Base-by-base conservation (phyloP, 768 basidiomycete species). In the Lyophyllum semitale region DNA sequence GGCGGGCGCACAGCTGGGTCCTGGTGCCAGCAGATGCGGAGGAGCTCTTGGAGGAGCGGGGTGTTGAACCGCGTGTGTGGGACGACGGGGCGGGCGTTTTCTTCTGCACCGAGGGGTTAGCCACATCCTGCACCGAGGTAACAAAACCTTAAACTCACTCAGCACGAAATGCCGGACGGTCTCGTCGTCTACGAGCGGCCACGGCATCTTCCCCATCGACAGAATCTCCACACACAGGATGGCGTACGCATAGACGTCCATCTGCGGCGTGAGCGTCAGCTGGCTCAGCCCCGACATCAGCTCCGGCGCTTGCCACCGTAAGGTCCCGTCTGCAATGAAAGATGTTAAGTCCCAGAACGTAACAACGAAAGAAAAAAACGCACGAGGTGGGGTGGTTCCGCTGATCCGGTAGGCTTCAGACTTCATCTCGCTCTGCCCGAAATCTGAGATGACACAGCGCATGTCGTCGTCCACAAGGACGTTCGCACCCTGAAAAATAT, bases 361-460 rank as follows among this genome's bases (percentile, higher is more conserved):
- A 35, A 45, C 20, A 49, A 38, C 38, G 46, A 26, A 55, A 25
- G 22, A 40, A 32, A 54, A 30, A 8, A 18, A 75, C 79, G 48
- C 60, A 86, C 84, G 74, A 54, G 76, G 73, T 30, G 72, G 71
- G 2, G 75, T 65, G 22, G 72, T 72, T 9, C 83, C 84, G 51
- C 82, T 87, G 2, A 88, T 73, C 29, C 81, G 77, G 60, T 77
- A 84, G 4, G 82, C 84, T 66, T 93, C 89, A 15, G 78, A 81
- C 71, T 85, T 89, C 75, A 93, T 84, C 68, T 89, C 86, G 60
- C 83, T 87, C 67, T 93, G 88, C 0, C 89, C 91, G 67, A 95
- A 94, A 65, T 93, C 91, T 26, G 89, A 84, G 38, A 94, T 84
- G 37, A 93, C 77, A 55, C 90, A 93, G 43, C 73, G 80, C 2